Conservation (phyloP, 768 basidiomycete species). For the Mrakia gelida region DNA sequence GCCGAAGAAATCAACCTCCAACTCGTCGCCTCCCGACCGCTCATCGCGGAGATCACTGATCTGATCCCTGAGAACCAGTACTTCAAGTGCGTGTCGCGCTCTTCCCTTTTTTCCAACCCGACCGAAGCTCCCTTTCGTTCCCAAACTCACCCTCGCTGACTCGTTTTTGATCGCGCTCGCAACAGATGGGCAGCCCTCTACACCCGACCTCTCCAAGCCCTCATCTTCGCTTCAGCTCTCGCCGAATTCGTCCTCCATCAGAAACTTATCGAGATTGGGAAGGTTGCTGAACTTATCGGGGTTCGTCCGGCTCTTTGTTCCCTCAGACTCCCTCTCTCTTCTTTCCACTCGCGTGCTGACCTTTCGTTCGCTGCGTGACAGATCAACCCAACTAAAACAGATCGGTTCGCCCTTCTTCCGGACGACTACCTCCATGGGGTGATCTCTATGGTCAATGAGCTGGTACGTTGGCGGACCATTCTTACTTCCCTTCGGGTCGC, state of each 20-base stretch:
- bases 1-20: slow-evolving; percentile 34
- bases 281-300: slow-evolving; percentile 42
- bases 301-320: slow-evolving; percentile 38
- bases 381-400: slow-evolving; percentile 39
- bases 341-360: not conserved
- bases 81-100: slow-evolving; percentile 39
- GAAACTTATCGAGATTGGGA: slow-evolving; percentile 40
- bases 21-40: slow-evolving; percentile 17
- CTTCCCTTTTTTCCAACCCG: not conserved
- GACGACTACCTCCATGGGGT: slow-evolving; percentile 50
- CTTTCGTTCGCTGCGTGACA: not conserved
- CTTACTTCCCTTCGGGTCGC: too few relatives aligned
- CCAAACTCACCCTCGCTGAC: not conserved
- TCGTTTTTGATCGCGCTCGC: slow-evolving; percentile 31
- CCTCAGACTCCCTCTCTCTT: not conserved
- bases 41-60: slow-evolving; percentile 35
- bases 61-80: slow-evolving; percentile 44
- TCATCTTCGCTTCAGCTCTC: slow-evolving; percentile 43
- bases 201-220: slow-evolving; percentile 36
- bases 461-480: slow-evolving; percentile 32
- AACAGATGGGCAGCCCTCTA: slow-evolving; percentile 35
- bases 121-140: slow-evolving; percentile 26
- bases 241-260: slow-evolving; percentile 44
- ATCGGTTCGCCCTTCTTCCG: slow-evolving; percentile 44
- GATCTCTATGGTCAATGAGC: slow-evolving; percentile 43